These are phyloP conservation scores for Annulohypoxylon bovei DNA, from an alignment of 495 filamentous ascomycete species.

Conservation along the genomic window DNA sequence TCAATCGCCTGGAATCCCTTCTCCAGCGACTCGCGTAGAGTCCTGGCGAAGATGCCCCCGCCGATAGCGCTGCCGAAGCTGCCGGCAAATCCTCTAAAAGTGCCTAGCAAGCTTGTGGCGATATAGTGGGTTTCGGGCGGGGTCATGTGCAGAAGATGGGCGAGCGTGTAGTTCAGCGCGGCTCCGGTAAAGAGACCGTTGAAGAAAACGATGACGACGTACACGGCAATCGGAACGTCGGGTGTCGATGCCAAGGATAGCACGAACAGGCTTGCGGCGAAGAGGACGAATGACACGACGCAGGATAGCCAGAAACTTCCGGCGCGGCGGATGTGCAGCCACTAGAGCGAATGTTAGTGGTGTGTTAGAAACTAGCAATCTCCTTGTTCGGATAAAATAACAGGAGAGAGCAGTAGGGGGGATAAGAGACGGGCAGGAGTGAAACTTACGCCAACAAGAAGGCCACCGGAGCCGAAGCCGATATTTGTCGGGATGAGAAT, in stretches of 20 bases:
- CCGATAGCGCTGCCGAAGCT: conserved; percentile 80
- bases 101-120: conserved; percentile 73
- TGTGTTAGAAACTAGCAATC: neutral
- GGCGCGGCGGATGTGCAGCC: conserved; percentile 72
- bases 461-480: conserved; percentile 75
- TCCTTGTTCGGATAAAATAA: neutral
- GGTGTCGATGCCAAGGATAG: conserved; percentile 64
- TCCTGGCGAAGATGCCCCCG: conserved; percentile 75
- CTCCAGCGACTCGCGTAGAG: conserved; percentile 64
- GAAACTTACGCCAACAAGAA: conserved; percentile 67
- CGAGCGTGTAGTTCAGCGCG: conserved; percentile 78
- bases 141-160: conserved; percentile 77
- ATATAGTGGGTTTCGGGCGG: conserved; percentile 71
- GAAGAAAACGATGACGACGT: conserved; percentile 65
- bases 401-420: neutral
- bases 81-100: conserved; percentile 78
- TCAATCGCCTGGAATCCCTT: conserved; percentile 63
- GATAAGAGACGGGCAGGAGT: too few relatives aligned
- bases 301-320: conserved; percentile 73
- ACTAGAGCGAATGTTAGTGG: conserved; percentile 36
- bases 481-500: conserved; percentile 80
- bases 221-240: conserved; percentile 54
- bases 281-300: conserved; percentile 63
- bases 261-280: conserved; percentile 59
- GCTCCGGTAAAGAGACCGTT: conserved; percentile 77